phyloP scores from a whole-genome alignment of 228 moss, liverwort and hornwort genomes.

The Sphagnum magellanicum region DNA sequence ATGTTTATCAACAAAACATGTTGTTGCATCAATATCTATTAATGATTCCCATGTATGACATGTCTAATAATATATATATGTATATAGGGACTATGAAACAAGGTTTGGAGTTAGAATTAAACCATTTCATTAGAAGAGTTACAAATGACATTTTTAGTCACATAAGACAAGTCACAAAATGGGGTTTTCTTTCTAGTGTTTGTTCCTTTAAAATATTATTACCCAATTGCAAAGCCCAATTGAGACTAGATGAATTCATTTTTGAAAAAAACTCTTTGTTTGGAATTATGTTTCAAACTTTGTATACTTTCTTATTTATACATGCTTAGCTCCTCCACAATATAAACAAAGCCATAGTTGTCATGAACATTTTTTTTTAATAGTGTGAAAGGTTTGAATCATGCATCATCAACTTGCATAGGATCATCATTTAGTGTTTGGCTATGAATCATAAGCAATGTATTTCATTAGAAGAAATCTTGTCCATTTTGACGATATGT shows the following conservation, averaged over 20 bases:
- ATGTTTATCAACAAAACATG: not conserved
- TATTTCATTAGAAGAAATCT: too few relatives aligned
- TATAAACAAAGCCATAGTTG: not conserved
- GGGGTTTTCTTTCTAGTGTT: not conserved
- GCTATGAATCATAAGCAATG: not conserved
- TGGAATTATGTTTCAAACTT: not conserved
- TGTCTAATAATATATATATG: not conserved
- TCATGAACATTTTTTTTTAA: not conserved
- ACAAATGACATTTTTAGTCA: too few relatives aligned
- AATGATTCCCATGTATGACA: not conserved
- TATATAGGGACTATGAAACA: not conserved
- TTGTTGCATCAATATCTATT: not conserved
- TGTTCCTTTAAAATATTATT: not conserved
- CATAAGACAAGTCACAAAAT: too few relatives aligned
- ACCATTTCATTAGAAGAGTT: too few relatives aligned
- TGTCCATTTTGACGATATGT: too few relatives aligned
- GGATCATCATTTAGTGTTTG: not conserved
- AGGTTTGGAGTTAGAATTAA: not conserved
- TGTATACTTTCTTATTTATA: not conserved
- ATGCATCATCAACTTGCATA: not conserved
- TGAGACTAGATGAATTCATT: not conserved
- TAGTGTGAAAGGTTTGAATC: not conserved
- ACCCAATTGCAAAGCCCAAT: not conserved
- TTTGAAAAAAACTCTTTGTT: not conserved
- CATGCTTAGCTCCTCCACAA: not conserved